Percentiles rank a stretch among this genome's conserved stretches.
These are phyloP conservation scores for Neurospora hispaniola DNA, from an alignment of 495 filamentous ascomycete genomes.

Conservation along the genomic window DNA sequence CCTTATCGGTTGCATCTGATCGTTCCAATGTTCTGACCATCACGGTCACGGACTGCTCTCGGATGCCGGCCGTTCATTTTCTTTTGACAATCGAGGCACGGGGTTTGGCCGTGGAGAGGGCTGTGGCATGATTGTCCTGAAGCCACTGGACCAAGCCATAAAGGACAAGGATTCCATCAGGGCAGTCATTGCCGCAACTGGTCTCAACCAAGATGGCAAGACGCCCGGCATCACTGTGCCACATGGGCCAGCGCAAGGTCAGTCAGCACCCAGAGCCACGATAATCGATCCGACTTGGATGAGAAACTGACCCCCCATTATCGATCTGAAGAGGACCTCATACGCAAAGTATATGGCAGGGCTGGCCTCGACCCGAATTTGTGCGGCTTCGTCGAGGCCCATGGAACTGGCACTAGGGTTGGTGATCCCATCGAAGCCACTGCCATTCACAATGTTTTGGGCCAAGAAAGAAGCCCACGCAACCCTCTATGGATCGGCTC, in stretches of 20 bases:
- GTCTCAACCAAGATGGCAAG: constrained; percentile 51
- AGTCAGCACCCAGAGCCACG: background rate
- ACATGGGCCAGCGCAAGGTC: constrained; percentile 43
- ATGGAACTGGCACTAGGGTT: constrained; percentile 47
- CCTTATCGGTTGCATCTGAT: constrained; percentile 26
- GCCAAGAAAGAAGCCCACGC: constrained; percentile 15
- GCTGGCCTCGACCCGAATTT: constrained; percentile 29
- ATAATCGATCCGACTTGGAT: background rate
- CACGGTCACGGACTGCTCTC: constrained; percentile 45
- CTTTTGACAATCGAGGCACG: constrained; percentile 51
- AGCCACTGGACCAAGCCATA: constrained; percentile 48
- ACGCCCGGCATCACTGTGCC: constrained; percentile 51
- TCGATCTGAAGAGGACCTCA: constrained; percentile 26
- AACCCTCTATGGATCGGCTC: constrained; percentile 41
- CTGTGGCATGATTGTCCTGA: constrained; percentile 47
- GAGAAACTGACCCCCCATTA: constrained; percentile 8
- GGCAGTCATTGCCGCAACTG: constrained; percentile 49
- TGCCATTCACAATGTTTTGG: constrained; percentile 29
- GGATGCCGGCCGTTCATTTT: constrained; percentile 48
- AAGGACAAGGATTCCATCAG: constrained; percentile 47
- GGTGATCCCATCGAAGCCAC: constrained; percentile 38
- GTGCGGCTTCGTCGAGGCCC: constrained; percentile 35
- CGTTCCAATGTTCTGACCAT: constrained; percentile 33
- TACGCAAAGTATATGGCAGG: constrained; percentile 34
- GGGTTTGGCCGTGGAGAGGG: constrained; percentile 61